Conservation (phyloP, 306 rosid genomes). For the Arachis hypogaea region DNA sequence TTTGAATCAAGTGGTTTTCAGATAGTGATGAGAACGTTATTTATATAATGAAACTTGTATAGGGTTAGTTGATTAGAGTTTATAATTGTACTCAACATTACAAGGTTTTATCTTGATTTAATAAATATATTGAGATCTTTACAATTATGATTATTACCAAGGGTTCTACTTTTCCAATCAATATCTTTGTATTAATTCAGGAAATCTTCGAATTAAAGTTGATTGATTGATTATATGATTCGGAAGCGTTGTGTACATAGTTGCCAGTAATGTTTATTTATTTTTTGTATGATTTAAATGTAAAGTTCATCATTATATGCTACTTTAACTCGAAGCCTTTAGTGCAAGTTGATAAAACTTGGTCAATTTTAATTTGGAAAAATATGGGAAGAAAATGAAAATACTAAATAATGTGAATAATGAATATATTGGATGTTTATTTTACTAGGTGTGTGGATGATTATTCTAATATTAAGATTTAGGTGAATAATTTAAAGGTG, state of each 20-base stretch:
- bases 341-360: no score
- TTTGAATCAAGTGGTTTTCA: constrained; percentile 4
- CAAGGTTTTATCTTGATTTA: not conserved
- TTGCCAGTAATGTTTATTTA: no score
- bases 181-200: not conserved
- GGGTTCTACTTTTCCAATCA: not conserved
- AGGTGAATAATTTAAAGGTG: no score
- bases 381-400: no score
- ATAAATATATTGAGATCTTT: not conserved
- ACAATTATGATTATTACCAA: not conserved
- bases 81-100: not conserved
- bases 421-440: no score
- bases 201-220: not conserved
- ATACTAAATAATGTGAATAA: no score
- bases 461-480: no score
- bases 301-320: no score
- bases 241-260: not conserved
- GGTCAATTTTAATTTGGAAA: no score
- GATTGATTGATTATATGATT: not conserved
- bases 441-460: no score
- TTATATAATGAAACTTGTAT: constrained; percentile 22
- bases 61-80: not conserved
- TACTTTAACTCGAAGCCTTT: no score
- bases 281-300: not conserved
- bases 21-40: not conserved